Percentiles rank a stretch among this genome's conserved stretches.
These are phyloP conservation scores for Leptographium procerum DNA, from an alignment of 2,329 filamentous ascomycete species.

Conservation along the genomic window DNA sequence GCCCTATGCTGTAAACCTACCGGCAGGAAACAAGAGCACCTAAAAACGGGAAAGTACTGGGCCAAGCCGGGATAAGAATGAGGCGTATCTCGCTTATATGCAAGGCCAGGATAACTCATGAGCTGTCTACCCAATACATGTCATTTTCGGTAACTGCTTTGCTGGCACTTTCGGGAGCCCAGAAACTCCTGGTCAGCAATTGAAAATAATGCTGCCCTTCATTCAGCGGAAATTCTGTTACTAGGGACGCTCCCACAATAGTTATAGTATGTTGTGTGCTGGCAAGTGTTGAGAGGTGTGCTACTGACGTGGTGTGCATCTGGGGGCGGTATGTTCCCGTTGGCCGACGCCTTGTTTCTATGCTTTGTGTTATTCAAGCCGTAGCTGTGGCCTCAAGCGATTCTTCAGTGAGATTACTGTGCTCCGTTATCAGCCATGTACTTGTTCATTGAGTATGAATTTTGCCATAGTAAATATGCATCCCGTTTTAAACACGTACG, in stretches of 20 bases:
- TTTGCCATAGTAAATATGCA: neutral
- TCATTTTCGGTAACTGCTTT: slow-evolving; percentile 2
- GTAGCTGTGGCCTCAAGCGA: neutral
- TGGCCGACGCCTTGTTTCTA: neutral
- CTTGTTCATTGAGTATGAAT: neutral
- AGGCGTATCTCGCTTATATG: neutral
- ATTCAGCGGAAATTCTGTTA: neutral
- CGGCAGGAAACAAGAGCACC: neutral
- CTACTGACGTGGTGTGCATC: neutral
- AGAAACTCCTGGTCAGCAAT: neutral
- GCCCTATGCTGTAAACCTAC: neutral
- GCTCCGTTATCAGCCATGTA: neutral
- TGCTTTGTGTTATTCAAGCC: neutral
- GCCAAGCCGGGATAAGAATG: neutral
- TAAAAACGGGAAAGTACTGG: neutral
- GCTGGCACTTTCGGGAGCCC: slow-evolving; percentile 1
- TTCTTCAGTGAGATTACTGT: neutral
- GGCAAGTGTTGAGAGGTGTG: neutral
- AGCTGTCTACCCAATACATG: slow-evolving; percentile 5
- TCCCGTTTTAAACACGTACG: neutral
- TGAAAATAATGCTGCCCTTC: neutral
- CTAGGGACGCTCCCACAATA: neutral
- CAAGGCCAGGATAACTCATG: neutral
- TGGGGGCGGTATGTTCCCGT: neutral
- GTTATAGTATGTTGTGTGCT: neutral